A percentile compares a stretch with the other conserved stretches of the same genome.
phyloP scores from a whole-genome alignment of 179 eudicot species.

The Beta corolliflora region DNA sequence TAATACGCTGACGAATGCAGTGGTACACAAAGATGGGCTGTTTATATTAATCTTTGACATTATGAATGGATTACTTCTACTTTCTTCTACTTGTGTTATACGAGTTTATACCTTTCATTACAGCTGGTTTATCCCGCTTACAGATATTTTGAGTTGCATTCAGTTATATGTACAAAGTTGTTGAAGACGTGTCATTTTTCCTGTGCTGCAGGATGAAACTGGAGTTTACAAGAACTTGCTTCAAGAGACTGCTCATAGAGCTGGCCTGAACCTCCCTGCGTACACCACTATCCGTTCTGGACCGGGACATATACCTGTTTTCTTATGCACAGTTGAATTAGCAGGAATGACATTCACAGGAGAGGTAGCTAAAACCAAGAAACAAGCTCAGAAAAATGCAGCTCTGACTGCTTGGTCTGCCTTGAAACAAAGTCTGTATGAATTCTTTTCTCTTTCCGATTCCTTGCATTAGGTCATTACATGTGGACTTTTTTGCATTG shows the following conservation, averaged over 20 bases:
- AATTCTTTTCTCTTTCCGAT: neutral
- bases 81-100: neutral
- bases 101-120: neutral
- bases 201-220: conserved; percentile 52
- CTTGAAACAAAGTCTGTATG: conserved; percentile 55
- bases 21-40: neutral
- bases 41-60: neutral
- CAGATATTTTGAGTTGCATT: neutral
- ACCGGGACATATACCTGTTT: conserved; percentile 60
- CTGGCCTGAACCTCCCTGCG: conserved; percentile 55
- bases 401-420: conserved; percentile 61
- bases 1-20: neutral
- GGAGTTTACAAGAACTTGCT: conserved; percentile 65
- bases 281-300: conserved; percentile 58
- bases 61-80: neutral
- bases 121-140: neutral
- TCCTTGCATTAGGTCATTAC: neutral
- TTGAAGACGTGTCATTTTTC: neutral
- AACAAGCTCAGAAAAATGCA: conserved; percentile 67
- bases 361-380: conserved; percentile 55
- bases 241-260: conserved; percentile 67
- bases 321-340: conserved; percentile 57
- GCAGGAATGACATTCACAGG: conserved; percentile 56
- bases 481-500: neutral
- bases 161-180: neutral